Percentiles rank a stretch among this genome's conserved stretches.
These are phyloP conservation scores for Herpetomonas muscarum DNA, from an alignment of 208 protist species.

Conservation along the genomic window DNA sequence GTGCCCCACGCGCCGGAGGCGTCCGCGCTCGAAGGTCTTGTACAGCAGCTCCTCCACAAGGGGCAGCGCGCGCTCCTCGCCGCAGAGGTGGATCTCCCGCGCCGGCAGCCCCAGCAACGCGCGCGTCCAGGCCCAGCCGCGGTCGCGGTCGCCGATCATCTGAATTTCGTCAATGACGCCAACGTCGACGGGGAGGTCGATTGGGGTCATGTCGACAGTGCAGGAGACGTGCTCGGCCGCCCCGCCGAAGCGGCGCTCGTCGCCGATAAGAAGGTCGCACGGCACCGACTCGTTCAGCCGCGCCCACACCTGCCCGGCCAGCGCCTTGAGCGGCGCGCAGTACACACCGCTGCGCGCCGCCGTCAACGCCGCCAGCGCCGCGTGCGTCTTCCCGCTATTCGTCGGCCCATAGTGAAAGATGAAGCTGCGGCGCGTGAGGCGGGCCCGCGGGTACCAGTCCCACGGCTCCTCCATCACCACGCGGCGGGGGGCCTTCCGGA, in stretches of 20 bases:
- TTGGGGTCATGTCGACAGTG: conserved; percentile 89
- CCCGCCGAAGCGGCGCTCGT: conserved; percentile 76
- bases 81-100: conserved; percentile 90
- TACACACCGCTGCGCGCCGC: conserved; percentile 82
- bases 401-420: conserved; percentile 92
- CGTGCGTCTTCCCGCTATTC: conserved; percentile 95
- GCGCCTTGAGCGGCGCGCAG: conserved; percentile 92
- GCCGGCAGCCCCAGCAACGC: conserved; percentile 90
- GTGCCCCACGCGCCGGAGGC: conserved; percentile 67
- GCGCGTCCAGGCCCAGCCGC: conserved; percentile 95
- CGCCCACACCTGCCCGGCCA: conserved; percentile 91
- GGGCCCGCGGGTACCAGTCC: conserved; percentile 82
- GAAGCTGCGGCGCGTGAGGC: conserved; percentile 68
- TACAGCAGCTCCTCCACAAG: conserved; percentile 71
- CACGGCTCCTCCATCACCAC: conserved; percentile 70
- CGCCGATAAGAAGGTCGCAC: conserved; percentile 93
- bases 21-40: conserved; percentile 54
- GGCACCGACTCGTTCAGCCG: conserved; percentile 68
- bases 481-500: conserved; percentile 40
- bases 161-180: conserved; percentile 95
- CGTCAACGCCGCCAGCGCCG: conserved; percentile 61
- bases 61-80: conserved; percentile 65
- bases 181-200: conserved; percentile 77
- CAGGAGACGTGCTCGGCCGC: conserved; percentile 82
- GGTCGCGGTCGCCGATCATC: conserved; percentile 86